Conservation (phyloP, 2,329 filamentous ascomycete species). For the Fusarium buxicola region DNA sequence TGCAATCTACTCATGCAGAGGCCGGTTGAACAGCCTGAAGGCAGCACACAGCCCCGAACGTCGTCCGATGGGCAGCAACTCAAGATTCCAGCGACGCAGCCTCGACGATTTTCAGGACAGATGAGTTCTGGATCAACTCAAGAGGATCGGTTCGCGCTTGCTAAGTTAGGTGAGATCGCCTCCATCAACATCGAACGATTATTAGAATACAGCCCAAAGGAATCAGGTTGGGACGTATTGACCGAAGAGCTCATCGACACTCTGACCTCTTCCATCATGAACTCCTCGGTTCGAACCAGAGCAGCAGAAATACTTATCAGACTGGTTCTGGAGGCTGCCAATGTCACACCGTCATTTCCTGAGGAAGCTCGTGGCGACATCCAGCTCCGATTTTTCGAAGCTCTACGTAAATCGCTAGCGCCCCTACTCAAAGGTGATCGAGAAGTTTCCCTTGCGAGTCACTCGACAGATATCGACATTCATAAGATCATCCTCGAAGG, state of each 20-base stretch:
- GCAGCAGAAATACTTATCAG: conserved; percentile 74
- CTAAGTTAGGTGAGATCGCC: conserved; percentile 79
- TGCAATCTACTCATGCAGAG: conserved; percentile 73
- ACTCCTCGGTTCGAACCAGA: conserved; percentile 65
- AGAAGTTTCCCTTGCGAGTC: conserved; percentile 66
- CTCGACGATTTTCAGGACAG: conserved; percentile 60
- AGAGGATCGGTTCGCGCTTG: conserved; percentile 74
- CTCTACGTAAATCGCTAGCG: conserved; percentile 70
- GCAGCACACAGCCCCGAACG: conserved; percentile 23
- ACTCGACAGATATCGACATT: conserved; percentile 78
- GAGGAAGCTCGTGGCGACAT: conserved; percentile 67
- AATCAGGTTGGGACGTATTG: conserved; percentile 82
- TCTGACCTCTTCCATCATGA: conserved; percentile 60
- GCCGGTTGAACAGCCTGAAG: conserved; percentile 39
- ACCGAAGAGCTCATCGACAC: conserved; percentile 65
- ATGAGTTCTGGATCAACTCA: conserved; percentile 64
- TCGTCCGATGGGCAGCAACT: conserved; percentile 45
- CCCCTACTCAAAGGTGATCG: conserved; percentile 65
- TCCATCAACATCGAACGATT: conserved; percentile 81
- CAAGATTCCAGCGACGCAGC: conserved; percentile 54
- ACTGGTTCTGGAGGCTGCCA: conserved; percentile 68
- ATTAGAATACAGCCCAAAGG: conserved; percentile 71
- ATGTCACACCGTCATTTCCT: conserved; percentile 64
- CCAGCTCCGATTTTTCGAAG: conserved; percentile 77
- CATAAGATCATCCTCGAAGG: conserved; percentile 84